Evolutionary conservation across 306 rosid species (phyloP), one percentile per base, ranked within the genome.

Genomic region (Trifolium dubium): DNA sequence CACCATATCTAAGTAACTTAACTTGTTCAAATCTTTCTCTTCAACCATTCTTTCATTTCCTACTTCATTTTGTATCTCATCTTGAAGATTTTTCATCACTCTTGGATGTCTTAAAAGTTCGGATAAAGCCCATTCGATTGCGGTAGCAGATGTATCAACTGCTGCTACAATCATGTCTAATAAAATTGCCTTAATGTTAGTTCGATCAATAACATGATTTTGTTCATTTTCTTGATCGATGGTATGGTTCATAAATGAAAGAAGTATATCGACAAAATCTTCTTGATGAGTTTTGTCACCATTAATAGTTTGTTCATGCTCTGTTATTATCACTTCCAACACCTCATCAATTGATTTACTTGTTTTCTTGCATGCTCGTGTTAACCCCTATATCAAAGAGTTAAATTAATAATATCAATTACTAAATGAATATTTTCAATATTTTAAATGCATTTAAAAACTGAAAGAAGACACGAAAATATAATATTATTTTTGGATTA

Each of bases 1-100:
- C 3, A 60, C 41, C 65, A 60, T 60, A 31, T 60, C 65, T 59
- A 59, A 60, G 10, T 60, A 60, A 13, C 2, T 6, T 2, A 60
- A 32, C 30, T 32, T 62, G 3, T 31, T 5, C 18, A 31, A 31
- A 60, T 60, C 65, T 12, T 60, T 60, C 23, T 60, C 41, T 60
- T 31, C 65, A 13, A 60, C 41, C 65, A 60, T 31, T 13, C 10
- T 60, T 0, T 31, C 13, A 14, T 31, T 14, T 31, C 65, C 65
- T 6, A 60, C 19, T 60, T 60, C 23, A 6, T 60, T 60, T 11
- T 60, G 18, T 60, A 60, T 60, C 65, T 60, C 65, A 3, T 60
- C 40, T 60, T 60, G 65, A 60, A 60, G 65, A 0, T 12, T 60
- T 60, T 60, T 60, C 41, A 60, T 60, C 10, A 60, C 65, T 13